A percentile compares a stretch with the other conserved stretches of the same genome.
Evolutionary conservation across 306 rosid species (phyloP).

Genomic region (Cucurbita moschata): DNA sequence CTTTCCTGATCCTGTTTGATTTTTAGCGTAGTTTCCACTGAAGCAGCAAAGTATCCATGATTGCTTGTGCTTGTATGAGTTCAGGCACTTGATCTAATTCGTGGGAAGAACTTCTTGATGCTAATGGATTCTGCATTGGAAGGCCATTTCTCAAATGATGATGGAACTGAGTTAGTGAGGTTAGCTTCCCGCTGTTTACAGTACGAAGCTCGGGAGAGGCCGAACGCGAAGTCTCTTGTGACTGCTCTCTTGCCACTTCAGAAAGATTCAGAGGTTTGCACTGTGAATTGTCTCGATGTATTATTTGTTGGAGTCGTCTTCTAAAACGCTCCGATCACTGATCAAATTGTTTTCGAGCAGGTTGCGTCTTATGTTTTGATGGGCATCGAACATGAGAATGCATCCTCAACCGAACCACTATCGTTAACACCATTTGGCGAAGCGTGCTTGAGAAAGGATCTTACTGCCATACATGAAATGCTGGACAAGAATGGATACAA

Average conservation of each 20-base stretch:
- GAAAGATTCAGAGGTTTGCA: constrained; percentile 73
- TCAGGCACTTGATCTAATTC: constrained; percentile 90
- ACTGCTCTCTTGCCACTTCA: constrained; percentile 66
- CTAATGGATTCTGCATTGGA: constrained; percentile 91
- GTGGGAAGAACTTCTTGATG: constrained; percentile 84
- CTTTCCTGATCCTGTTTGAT: not conserved
- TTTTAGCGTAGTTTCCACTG: not conserved
- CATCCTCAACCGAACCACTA: constrained; percentile 42
- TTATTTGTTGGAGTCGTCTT: not conserved
- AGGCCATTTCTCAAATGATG: constrained; percentile 91
- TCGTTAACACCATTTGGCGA: constrained; percentile 80
- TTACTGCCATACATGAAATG: constrained; percentile 81
- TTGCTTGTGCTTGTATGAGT: not conserved
- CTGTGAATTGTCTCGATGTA: not conserved
- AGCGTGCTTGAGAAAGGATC: constrained; percentile 77
- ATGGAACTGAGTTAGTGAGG: constrained; percentile 86
- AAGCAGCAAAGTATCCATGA: no score
- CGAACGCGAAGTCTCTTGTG: constrained; percentile 82
- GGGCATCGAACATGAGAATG: constrained; percentile 56
- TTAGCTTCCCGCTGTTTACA: constrained; percentile 92
- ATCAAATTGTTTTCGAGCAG: constrained; percentile 40
- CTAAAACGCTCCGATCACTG: constrained; percentile 17
- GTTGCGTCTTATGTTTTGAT: constrained; percentile 61
- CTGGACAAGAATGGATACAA: constrained; percentile 87
- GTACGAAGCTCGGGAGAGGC: constrained; percentile 94